Evolutionary conservation across 2,329 filamentous ascomycete genomes (phyloP).

Genomic region (Colletotrichum siamense): DNA sequence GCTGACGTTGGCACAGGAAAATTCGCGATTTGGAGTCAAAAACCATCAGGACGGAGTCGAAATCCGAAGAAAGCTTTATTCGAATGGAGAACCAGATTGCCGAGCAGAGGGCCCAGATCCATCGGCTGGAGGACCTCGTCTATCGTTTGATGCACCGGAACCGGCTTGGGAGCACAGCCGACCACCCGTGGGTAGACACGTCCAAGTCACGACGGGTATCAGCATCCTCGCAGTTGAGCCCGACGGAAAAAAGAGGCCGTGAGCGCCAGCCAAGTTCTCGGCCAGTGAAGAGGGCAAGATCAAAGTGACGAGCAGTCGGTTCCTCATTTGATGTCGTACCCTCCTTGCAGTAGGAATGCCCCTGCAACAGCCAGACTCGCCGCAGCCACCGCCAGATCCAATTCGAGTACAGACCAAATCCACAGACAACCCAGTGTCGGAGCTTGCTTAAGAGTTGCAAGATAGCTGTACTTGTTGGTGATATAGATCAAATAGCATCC

Average conservation of each 20-base stretch:
- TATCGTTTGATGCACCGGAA: constrained; percentile 28
- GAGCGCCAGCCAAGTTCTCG: not conserved
- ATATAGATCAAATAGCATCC: constrained; percentile 85
- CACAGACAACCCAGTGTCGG: constrained; percentile 90
- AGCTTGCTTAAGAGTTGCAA: constrained; percentile 88
- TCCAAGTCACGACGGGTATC: constrained; percentile 8
- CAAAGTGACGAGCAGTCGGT: not conserved
- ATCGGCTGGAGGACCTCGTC: constrained; percentile 31
- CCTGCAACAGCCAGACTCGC: constrained; percentile 53
- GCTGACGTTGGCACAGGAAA: constrained; percentile 26
- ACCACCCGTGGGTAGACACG: constrained; percentile 9
- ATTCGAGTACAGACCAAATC: constrained; percentile 92
- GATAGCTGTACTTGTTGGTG: constrained; percentile 80
- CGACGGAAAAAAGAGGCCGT: constrained; percentile 5
- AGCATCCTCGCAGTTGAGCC: not conserved
- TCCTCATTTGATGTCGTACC: constrained; percentile 50
- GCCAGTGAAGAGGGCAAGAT: constrained; percentile 5
- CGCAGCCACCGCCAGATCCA: constrained; percentile 72
- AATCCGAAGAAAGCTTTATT: constrained; percentile 30
- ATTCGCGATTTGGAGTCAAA: constrained; percentile 40
- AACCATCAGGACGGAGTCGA: constrained; percentile 33
- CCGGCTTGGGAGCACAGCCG: constrained; percentile 9
- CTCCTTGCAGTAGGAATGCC: constrained; percentile 53
- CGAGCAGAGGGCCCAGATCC: constrained; percentile 31
- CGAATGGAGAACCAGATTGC: constrained; percentile 29